Evolutionary conservation across 441 rosid species (phyloP).

Genomic region (Hura crepitans): DNA sequence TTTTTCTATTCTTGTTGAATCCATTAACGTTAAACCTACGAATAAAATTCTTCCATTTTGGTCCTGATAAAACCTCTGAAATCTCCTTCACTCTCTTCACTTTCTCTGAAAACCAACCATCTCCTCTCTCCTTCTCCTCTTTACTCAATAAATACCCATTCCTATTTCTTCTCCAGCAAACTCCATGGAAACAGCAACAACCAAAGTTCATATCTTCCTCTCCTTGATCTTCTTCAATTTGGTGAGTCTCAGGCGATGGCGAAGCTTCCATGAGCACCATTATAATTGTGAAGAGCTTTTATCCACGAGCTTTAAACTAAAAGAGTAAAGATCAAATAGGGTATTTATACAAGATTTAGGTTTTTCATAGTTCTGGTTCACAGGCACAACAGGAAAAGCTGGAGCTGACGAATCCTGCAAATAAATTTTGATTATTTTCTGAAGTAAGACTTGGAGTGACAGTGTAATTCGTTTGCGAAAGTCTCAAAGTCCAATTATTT

Average conservation of each 20-base stretch:
- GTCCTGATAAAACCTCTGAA: slow-evolving; percentile 52
- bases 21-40: slow-evolving; percentile 34
- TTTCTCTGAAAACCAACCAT: slow-evolving; percentile 34
- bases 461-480: neutral
- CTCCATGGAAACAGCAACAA: slow-evolving; percentile 38
- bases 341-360: too few relatives aligned
- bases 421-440: neutral
- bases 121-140: slow-evolving; percentile 20
- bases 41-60: slow-evolving; percentile 62
- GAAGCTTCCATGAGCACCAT: slow-evolving; percentile 25
- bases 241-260: slow-evolving; percentile 11
- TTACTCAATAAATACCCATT: slow-evolving; percentile 1
- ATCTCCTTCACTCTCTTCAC: slow-evolving; percentile 39
- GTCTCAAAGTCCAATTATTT: neutral
- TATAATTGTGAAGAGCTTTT: too few relatives aligned
- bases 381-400: neutral
- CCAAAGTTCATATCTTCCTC: slow-evolving; percentile 29
- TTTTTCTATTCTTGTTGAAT: slow-evolving; percentile 37
- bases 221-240: slow-evolving; percentile 25
- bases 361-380: too few relatives aligned
- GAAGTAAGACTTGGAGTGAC: neutral
- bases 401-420: neutral
- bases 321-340: too few relatives aligned
- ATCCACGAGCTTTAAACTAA: too few relatives aligned
- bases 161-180: slow-evolving; percentile 27